A percentile compares a stretch with the other conserved stretches of the same genome.
Conservation (phyloP, 2,329 filamentous ascomycete species). For the Helicocarpus griseus region DNA sequence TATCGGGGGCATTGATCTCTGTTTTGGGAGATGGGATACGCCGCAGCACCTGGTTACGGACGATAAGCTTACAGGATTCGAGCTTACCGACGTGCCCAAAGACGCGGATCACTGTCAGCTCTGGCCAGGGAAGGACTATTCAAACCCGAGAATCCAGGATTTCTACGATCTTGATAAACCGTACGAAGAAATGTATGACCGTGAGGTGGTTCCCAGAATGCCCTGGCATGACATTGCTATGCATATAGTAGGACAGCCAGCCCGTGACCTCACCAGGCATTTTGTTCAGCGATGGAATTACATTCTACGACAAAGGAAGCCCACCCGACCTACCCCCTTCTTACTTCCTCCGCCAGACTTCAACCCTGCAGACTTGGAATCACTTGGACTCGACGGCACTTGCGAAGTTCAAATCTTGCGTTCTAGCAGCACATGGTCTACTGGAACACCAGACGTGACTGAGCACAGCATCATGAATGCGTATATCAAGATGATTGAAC, state of each 20-base stretch:
- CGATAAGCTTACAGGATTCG: slow-evolving; percentile 72
- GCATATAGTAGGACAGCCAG: slow-evolving; percentile 75
- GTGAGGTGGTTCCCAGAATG: slow-evolving; percentile 89
- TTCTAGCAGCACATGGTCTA: slow-evolving; percentile 63
- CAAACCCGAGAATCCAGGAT: slow-evolving; percentile 94
- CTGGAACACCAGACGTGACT: slow-evolving; percentile 43
- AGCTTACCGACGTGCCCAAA: slow-evolving; percentile 54
- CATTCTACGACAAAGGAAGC: slow-evolving; percentile 81
- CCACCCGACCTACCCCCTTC: slow-evolving; percentile 87
- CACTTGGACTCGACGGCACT: slow-evolving; percentile 79
- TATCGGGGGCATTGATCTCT: slow-evolving; percentile 87
- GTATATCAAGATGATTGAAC: slow-evolving; percentile 73
- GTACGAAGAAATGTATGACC: slow-evolving; percentile 90
- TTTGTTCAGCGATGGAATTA: slow-evolving; percentile 96
- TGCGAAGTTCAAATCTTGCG: slow-evolving; percentile 95
- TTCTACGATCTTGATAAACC: slow-evolving; percentile 86
- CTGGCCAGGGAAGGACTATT: slow-evolving; percentile 95
- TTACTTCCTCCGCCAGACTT: slow-evolving; percentile 89
- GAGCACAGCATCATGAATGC: slow-evolving; percentile 83
- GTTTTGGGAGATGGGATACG: slow-evolving; percentile 89
- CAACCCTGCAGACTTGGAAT: slow-evolving; percentile 72
- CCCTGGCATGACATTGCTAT: slow-evolving; percentile 97
- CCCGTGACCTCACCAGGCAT: slow-evolving; percentile 92
- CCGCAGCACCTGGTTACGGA: slow-evolving; percentile 79
- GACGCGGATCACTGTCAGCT: slow-evolving; percentile 87